Evolutionary conservation across 805 yeast species (phyloP), one percentile per base, ranked within the genome.

Genomic region (Tetrapisispora taiwanensis): DNA sequence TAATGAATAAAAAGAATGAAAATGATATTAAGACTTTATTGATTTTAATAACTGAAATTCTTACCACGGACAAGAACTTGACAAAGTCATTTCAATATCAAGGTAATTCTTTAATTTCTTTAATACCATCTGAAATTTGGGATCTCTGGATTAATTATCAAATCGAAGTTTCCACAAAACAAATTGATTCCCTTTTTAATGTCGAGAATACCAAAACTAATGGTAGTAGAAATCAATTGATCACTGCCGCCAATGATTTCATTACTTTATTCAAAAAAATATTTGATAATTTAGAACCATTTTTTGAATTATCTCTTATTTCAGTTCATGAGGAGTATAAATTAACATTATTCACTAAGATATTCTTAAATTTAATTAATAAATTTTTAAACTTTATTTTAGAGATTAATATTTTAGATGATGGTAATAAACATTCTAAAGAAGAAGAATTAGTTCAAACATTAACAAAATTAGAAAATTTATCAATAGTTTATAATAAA

Each of bases 131-230:
- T 1, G 59, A 59, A n/a, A 50, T 60, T 2, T 65, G 70, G 41
- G 70, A 68, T 32, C 59, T 60, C 15, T 73, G 81, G 80, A 59
- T 78, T 1, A 59, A 60, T 7, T 66, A 73, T 50, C 82, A 78
- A 52, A 55, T 65, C 7, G 65, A 67, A 24, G 56, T 71, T 28
- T 74, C 79, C 4, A 54, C 56, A 13, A 65, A 64, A 34, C 70
- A 78, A 48, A 74, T 70, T 42, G 59, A 62, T 4, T 72, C 69
- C 32, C 70, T 78, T 10, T 37, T 37, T 10, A 37, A 26, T 7
- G 55, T 73, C 3, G 58, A 61, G 1, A 41, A 48, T 30, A 46
- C 62, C 9, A 31, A 39, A 19, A 51, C 50, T 24, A 17, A 12
- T 17, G 9, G 7, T 3, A 37, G 18, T 18, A 26, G n/a, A 36